Conservation (phyloP, 1,139 yeast species). For the Kurtzmaniella quercitrusa region DNA sequence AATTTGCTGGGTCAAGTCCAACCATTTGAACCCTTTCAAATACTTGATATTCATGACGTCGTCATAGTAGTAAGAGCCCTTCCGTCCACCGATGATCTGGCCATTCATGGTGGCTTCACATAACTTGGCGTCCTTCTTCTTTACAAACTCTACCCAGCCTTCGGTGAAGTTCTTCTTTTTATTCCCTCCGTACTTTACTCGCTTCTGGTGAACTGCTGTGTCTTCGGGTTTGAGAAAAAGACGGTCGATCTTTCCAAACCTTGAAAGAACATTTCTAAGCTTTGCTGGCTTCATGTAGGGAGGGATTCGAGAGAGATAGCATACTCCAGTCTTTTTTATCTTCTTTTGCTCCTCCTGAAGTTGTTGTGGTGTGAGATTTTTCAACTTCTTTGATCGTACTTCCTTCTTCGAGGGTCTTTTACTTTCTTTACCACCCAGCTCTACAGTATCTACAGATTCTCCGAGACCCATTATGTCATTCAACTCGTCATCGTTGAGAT, state of each 20-base stretch:
- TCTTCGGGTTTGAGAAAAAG: conserved; percentile 87
- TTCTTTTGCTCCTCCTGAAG: conserved; percentile 54
- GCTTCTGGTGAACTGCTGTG: conserved; percentile 52
- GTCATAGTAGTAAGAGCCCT: conserved; percentile 89
- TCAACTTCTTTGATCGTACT: conserved; percentile 13
- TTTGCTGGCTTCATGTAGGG: conserved; percentile 97
- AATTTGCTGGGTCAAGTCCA: conserved; percentile 88
- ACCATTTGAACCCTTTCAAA: conserved; percentile 91
- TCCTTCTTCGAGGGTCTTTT: not conserved
- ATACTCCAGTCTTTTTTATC: conserved; percentile 78
- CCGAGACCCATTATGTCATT: conserved; percentile 16
- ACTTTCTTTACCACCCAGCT: conserved; percentile 4
- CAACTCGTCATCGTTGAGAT: conserved; percentile 9
- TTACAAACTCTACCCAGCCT: conserved; percentile 94
- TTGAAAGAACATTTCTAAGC: conserved; percentile 68
- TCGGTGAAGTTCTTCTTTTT: conserved; percentile 84
- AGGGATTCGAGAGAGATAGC: conserved; percentile 85
- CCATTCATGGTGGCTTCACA: conserved; percentile 88
- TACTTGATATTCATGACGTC: conserved; percentile 90
- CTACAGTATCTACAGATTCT: conserved; percentile 4
- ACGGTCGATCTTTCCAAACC: conserved; percentile 86
- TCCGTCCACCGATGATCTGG: conserved; percentile 85
- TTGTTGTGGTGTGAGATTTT: conserved; percentile 49
- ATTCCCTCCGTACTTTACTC: conserved; percentile 91
- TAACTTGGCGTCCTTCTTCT: conserved; percentile 81